These are phyloP conservation scores for Dactylis glomerata DNA, from an alignment of 176 grass and related monocot genomes.

Conservation along the genomic window DNA sequence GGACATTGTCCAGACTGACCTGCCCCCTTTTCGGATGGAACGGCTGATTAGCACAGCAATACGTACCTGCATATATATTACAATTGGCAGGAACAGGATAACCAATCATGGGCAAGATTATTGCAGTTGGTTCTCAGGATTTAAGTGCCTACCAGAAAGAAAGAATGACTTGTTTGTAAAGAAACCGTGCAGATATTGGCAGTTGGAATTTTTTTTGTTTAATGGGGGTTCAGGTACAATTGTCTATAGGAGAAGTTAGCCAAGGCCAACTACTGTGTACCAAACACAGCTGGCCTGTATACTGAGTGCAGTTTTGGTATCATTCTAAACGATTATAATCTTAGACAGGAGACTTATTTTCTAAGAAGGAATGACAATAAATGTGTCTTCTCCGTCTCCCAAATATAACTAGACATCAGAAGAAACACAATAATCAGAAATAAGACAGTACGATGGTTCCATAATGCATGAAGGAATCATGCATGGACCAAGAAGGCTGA, in stretches of 20 bases:
- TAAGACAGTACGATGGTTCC: neutral
- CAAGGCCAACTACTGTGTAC: slow-evolving; percentile 13
- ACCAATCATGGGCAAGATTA: slow-evolving; percentile 5
- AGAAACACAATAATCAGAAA: neutral
- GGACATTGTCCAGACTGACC: slow-evolving; percentile 33
- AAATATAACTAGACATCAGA: neutral
- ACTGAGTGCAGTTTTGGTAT: neutral
- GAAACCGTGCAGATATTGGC: neutral
- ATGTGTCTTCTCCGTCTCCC: slow-evolving; percentile 11
- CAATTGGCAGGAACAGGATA: neutral
- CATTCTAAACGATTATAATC: neutral
- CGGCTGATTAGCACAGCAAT: neutral
- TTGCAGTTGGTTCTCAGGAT: neutral
- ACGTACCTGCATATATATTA: neutral
- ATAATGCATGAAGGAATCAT: slow-evolving; percentile 42
- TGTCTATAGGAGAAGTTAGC: slow-evolving; percentile 14
- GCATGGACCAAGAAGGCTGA: slow-evolving; percentile 43
- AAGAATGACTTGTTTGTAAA: slow-evolving; percentile 19
- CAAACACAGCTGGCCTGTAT: slow-evolving; percentile 31
- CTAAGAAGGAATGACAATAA: neutral
- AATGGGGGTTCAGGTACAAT: slow-evolving; percentile 22
- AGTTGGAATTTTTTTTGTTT: slow-evolving; percentile 9
- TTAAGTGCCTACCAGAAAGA: neutral
- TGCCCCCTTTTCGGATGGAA: neutral
- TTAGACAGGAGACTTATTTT: neutral